Evolutionary conservation across 345 rosid species (phyloP).

Genomic region (Cardiospermum halicacabum): DNA sequence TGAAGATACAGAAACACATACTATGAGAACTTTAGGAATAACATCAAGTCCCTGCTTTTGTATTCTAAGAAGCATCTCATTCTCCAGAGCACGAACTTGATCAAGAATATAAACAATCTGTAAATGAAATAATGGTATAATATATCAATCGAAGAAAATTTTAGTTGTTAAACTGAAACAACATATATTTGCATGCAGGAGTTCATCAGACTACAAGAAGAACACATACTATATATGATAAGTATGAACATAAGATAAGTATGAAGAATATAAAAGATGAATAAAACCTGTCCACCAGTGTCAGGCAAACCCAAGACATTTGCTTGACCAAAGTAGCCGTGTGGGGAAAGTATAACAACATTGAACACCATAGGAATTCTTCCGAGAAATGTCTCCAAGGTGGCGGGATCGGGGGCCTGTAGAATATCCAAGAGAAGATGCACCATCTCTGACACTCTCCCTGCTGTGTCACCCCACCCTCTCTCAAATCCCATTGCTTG

Average conservation of each 20-base stretch:
- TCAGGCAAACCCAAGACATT: conserved; percentile 62
- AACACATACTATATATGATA: not conserved
- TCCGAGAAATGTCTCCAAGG: conserved; percentile 58
- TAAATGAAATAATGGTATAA: not conserved
- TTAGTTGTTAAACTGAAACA: not conserved
- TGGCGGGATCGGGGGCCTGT: conserved; percentile 60
- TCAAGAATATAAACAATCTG: conserved; percentile 60
- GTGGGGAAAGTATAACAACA: conserved; percentile 58
- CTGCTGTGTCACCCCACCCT: conserved; percentile 58
- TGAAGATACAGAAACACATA: conserved; percentile 20
- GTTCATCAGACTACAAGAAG: not conserved
- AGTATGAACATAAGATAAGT: not conserved
- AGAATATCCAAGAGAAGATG: conserved; percentile 59
- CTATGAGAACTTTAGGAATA: conserved; percentile 42
- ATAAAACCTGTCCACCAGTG: conserved; percentile 48
- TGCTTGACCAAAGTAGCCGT: conserved; percentile 64
- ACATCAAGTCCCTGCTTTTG: conserved; percentile 47
- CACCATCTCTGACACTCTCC: conserved; percentile 41
- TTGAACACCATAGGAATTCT: conserved; percentile 64
- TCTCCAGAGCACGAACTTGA: conserved; percentile 66
- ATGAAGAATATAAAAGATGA: not conserved
- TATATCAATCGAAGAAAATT: not conserved
- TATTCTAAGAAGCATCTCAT: conserved; percentile 53
- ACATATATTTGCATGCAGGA: not conserved
- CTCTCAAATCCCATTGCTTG: conserved; percentile 63